These are phyloP conservation scores for Collybia sp. DNA, from an alignment of 768 basidiomycete species.

Conservation along the genomic window DNA sequence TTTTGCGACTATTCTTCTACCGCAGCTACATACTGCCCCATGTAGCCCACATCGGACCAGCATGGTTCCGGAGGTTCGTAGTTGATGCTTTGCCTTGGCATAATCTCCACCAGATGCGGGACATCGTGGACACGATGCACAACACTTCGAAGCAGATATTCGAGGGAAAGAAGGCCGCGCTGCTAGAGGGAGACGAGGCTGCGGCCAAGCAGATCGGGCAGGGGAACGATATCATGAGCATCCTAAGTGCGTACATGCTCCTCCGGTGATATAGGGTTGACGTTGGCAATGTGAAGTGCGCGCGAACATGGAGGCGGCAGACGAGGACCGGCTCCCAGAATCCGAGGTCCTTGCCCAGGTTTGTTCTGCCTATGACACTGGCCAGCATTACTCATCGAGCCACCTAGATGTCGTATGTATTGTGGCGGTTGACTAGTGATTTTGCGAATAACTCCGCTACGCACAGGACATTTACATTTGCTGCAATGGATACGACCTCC, in stretches of 20 bases:
- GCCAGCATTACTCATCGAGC: background rate
- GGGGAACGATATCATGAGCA: slow-evolving; percentile 25
- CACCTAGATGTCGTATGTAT: slow-evolving; percentile 8
- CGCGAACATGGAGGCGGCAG: slow-evolving; percentile 24
- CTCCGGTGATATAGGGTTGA: background rate
- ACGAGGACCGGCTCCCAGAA: slow-evolving; percentile 25
- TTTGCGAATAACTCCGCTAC: background rate
- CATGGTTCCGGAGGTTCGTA: slow-evolving; percentile 25
- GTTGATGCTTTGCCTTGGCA: slow-evolving; percentile 23
- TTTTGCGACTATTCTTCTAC: slow-evolving; percentile 7
- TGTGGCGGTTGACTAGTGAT: background rate
- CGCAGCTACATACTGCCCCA: slow-evolving; percentile 20
- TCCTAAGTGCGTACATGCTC: slow-evolving; percentile 15
- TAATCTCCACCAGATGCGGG: slow-evolving; percentile 18
- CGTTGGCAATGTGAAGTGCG: slow-evolving; percentile 17
- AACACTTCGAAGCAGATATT: slow-evolving; percentile 25
- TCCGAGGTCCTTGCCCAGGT: slow-evolving; percentile 31
- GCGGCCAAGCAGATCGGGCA: slow-evolving; percentile 23
- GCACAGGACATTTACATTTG: slow-evolving; percentile 22
- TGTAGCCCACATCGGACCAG: slow-evolving; percentile 23
- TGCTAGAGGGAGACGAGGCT: slow-evolving; percentile 20
- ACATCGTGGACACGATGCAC: slow-evolving; percentile 29
- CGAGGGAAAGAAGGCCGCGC: slow-evolving; percentile 25
- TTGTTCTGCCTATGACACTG: background rate
- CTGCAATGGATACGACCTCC: slow-evolving; percentile 41